Conservation (phyloP, 257 asterid genomes). For the Plantago major region DNA sequence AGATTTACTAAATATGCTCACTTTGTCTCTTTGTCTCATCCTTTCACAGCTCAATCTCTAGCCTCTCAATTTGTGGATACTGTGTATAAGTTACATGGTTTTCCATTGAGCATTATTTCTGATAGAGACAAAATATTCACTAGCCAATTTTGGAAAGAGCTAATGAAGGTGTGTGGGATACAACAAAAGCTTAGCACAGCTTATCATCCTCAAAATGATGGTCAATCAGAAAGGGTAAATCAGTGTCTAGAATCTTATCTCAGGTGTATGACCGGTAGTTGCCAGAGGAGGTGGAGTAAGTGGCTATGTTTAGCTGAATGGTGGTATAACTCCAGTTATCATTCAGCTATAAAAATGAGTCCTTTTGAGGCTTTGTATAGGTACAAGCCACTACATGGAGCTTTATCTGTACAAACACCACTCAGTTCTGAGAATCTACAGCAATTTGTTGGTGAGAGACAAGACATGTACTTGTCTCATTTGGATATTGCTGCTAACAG, state of each 20-base stretch:
- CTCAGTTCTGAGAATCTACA: too few species aligned
- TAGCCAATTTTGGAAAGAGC: too few species aligned
- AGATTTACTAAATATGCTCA: not conserved
- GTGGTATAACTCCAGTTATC: not conserved
- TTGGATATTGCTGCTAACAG: too few species aligned
- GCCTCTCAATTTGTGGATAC: not conserved
- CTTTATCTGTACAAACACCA: fast-evolving
- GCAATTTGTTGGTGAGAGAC: not conserved
- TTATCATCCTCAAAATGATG: not conserved
- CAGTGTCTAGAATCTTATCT: not conserved
- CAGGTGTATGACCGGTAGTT: not conserved
- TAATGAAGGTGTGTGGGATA: too few species aligned
- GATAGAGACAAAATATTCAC: constrained; percentile 3
- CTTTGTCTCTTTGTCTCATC: not conserved
- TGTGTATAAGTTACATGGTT: not conserved
- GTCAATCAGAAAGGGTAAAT: not conserved
- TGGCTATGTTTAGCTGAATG: not conserved
- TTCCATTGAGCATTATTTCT: not conserved
- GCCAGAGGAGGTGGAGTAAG: not conserved
- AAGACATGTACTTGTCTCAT: not conserved
- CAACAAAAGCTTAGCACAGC: too few species aligned
- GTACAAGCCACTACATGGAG: not conserved
- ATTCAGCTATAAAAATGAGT: not conserved
- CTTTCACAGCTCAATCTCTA: not conserved
- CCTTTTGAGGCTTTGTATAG: constrained; percentile 9